Evolutionary conservation across 208 protist species (phyloP).

Genomic region (Leishmania arabica): DNA sequence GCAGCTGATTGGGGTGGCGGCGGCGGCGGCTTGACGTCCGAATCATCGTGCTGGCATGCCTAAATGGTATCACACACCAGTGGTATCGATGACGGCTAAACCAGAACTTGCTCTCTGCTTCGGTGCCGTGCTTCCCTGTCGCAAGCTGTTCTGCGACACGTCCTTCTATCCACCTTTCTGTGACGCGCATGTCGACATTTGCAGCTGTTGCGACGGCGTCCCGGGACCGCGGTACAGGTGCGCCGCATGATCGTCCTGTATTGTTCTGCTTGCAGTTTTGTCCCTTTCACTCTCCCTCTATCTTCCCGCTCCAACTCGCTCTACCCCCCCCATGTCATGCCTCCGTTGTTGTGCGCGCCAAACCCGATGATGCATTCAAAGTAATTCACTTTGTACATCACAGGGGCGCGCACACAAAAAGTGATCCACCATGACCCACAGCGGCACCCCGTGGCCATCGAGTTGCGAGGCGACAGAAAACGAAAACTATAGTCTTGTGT

Average conservation of each 20-base stretch:
- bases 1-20: background rate
- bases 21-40: background rate
- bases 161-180: background rate
- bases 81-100: background rate
- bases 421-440: background rate
- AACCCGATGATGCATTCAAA: background rate
- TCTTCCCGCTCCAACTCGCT: too few relatives aligned
- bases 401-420: background rate
- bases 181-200: background rate
- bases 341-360: too few relatives aligned
- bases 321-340: background rate
- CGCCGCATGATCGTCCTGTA: background rate
- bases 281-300: background rate
- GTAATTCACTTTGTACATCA: background rate
- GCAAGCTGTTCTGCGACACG: background rate
- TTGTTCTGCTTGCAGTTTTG: background rate
- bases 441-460: background rate
- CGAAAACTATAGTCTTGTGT: constrained; percentile 20
- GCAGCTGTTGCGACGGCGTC: background rate
- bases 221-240: background rate
- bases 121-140: background rate
- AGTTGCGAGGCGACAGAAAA: constrained; percentile 7
- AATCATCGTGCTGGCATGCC: background rate
- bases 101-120: background rate
- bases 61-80: background rate